Evolutionary conservation across 441 rosid genomes (phyloP).

Genomic region (Pelargonium fulgidum): DNA sequence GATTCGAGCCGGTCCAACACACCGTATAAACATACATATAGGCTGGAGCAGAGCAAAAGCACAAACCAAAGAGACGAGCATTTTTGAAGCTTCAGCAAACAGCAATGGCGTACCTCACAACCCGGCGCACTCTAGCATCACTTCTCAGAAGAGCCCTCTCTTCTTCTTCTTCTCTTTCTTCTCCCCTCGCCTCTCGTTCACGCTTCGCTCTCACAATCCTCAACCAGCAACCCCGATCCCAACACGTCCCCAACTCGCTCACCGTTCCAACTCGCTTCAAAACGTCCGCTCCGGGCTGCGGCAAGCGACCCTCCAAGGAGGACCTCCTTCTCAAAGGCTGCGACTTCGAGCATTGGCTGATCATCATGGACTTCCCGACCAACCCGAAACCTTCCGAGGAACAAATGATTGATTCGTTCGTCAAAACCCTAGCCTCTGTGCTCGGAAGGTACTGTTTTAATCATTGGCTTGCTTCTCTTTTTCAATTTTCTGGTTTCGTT

Average conservation of each 20-base stretch:
- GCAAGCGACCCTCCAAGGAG: conserved; percentile 89
- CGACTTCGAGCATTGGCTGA: conserved; percentile 93
- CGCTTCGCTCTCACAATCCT: conserved; percentile 40
- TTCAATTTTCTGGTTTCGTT: not conserved
- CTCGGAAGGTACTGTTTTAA: conserved; percentile 48
- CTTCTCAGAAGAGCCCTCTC: conserved; percentile 31
- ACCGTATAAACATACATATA: no score
- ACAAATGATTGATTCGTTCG: conserved; percentile 72
- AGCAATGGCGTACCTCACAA: conserved; percentile 48
- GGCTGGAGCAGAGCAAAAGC: no score
- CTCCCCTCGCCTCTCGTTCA: conserved; percentile 38
- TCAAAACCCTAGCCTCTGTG: conserved; percentile 66
- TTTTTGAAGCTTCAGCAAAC: no score
- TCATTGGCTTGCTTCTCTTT: not conserved
- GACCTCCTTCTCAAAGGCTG: conserved; percentile 87
- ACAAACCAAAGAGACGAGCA: not conserved
- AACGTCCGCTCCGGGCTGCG: conserved; percentile 80
- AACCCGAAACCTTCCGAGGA: conserved; percentile 76
- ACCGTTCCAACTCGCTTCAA: conserved; percentile 43
- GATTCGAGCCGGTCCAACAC: no score
- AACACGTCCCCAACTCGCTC: conserved; percentile 26
- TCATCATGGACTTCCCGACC: conserved; percentile 75
- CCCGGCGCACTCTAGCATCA: conserved; percentile 48
- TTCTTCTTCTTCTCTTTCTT: conserved; percentile 24
- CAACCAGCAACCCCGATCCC: conserved; percentile 24